Base-by-base conservation (phyloP, 2,329 filamentous ascomycete species). In the Penicillium expansum region DNA sequence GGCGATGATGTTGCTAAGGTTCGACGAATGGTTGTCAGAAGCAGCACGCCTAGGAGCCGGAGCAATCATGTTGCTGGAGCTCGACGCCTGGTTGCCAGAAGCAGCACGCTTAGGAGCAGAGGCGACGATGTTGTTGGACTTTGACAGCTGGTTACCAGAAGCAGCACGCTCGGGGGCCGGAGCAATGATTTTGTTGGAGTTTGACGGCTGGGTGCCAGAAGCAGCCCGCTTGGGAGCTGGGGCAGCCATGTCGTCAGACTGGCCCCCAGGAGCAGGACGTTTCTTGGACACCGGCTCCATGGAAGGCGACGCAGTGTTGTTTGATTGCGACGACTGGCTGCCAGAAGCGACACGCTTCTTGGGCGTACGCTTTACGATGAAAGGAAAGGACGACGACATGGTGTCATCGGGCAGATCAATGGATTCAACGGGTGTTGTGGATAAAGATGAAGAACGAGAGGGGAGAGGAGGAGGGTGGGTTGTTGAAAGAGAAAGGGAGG, bases 91-190 rank as follows among this genome's bases (percentile, higher is more conserved):
- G 0, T 1, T 2, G 16, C 24, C 16, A 43, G 41, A 43, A 18
- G 41, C 14, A 43, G 5, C 14, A n/a, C 2, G 4, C 22, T n/a
- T 4, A 3, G 9, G 8, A 7, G 16, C 8, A 0, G 24, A 3
- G 9, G 22, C 3, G 5, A 4, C 7, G 0, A 6, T 29, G 0
- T 43, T 3, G 9, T 18, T 11, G 1, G 24, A 11, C 14, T 3
- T n/a, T 0, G 39, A 27, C 2, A 5, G 2, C 24, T 43, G 22
- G 9, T 2, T 8, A 1, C 41, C 16, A 13, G 41, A 29, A 29
- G 24, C 16, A 45, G 24, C 24, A 24, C 3, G 24, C 24, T 24
- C 3, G 24, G 24, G 24, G 24, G 24, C 24, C 3, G 24, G 5
- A 5, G 24, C 24, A 5, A 24, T 24, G 24, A 24, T 24, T 3